Base-by-base conservation (phyloP, 768 basidiomycete genomes). In the Rubroboletus pulcherrimus region DNA sequence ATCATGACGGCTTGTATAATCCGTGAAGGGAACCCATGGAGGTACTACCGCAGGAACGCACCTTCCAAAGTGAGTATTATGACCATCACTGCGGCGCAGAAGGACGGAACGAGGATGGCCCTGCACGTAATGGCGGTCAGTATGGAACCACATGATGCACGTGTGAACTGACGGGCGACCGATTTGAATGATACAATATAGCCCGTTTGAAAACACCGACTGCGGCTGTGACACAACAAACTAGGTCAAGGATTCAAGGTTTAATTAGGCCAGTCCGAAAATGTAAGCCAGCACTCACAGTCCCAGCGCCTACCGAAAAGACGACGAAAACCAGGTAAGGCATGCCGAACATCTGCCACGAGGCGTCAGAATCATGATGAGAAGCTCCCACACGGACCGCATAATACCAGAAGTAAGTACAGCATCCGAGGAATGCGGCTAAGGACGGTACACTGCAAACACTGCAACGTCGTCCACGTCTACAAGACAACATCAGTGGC, bases 61-160 rank as follows among this genome's bases (percentile, higher is more conserved):
- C 83, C 65, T 73, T 83, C 81, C 38, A 85, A 72, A 45, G 66
- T 52, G 26, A 79, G 57, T 24, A 81, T 75, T 37, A 78, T 49
- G 24, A 66, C 49, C 53, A 80, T 61, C 4, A 78, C 56, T 37
- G 69, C 62, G 45, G 74, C 68, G 53, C 78, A 82, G 54, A 80
- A 81, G 12, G 75, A 65, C 5, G 81, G 78, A 19, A 76, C 73
- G 21, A 71, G 67, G 48, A 67, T 71, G 12, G 66, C 51, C 42
- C 69, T 71, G 45, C 10, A 60, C 48, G 62, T 62, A 62, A 65
- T 38, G 50, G 31, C 44, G 34, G 51, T 67, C 49, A 69, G 55
- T 35, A 41, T 39, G 46, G 41, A 50, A 26, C 30, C 53, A 55
- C 54, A 54, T 38, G 30, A 46, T 14, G 30, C 29, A 51, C 41